A percentile compares a stretch with the other conserved stretches of the same genome.
phyloP scores from a whole-genome alignment of 768 basidiomycete species.

The Lyophyllum semitale region DNA sequence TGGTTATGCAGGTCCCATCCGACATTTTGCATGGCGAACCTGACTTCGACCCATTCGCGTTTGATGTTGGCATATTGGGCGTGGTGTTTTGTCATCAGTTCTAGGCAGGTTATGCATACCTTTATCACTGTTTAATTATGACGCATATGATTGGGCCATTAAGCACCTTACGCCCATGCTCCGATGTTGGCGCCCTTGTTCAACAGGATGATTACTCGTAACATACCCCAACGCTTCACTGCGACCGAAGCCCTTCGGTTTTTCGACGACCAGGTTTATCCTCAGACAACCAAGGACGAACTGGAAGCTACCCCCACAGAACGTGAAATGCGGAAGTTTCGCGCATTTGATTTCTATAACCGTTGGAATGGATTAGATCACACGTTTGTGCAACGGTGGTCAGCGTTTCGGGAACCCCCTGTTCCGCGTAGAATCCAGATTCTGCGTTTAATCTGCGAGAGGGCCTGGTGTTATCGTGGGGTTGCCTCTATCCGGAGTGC shows the following conservation, averaged over 20 bases:
- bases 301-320: neutral
- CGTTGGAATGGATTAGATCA: neutral
- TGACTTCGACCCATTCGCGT: slow-evolving; percentile 26
- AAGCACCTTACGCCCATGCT: neutral
- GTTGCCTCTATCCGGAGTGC: too few relatives aligned
- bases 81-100: slow-evolving; percentile 15
- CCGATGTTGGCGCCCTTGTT: slow-evolving; percentile 12
- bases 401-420: slow-evolving; percentile 13
- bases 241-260: slow-evolving; percentile 7
- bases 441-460: too few relatives aligned
- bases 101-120: neutral
- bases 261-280: slow-evolving; percentile 6
- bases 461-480: too few relatives aligned
- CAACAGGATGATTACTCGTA: slow-evolving; percentile 8
- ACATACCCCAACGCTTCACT: slow-evolving; percentile 7
- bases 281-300: too few relatives aligned
- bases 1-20: neutral
- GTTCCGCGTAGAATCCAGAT: neutral
- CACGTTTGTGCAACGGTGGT: slow-evolving; percentile 21
- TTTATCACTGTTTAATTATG: neutral
- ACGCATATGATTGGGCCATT: too few relatives aligned
- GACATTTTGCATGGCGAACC: slow-evolving; percentile 25
- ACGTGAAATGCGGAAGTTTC: neutral
- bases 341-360: slow-evolving; percentile 2
- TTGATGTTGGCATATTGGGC: slow-evolving; percentile 24